Evolutionary conservation across 2,329 filamentous ascomycete species (phyloP), one percentile per base, ranked within the genome.

Genomic region (Blastomyces silverae): DNA sequence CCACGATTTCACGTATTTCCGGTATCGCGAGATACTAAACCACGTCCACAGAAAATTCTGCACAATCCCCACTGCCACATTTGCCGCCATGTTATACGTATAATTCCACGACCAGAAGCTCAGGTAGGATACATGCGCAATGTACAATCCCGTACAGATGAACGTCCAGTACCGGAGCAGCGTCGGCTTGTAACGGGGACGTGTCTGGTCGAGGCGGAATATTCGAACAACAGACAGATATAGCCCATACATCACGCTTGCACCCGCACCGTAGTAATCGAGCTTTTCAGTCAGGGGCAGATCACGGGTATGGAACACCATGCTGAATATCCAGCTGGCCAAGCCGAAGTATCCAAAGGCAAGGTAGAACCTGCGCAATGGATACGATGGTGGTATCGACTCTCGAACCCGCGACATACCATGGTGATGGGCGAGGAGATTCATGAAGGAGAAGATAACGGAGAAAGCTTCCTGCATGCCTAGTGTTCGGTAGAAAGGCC

Each of bases 51-150:
- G 79, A 3, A 87, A 62, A 72, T 97, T 96, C 73, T 92, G 88
- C 4, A 92, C 76, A 52, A 92, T 81, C 3, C 94, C 94, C 13
- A 89, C 85, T 2, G 84, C 86, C 25, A 99, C 90, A 72, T 97
- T 99, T 62, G 92, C 94, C 1, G 89, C 87, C 92, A 99, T 97
- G 75, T 99, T 99, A 79, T 99, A 99, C 5, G 89, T 89, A 76
- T 99, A 99, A 77, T 97, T 90, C 90, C 94, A 99, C 22, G 83
- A 81, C 81, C 92, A 90, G 70, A 91, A 85, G 73, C 89, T 91
- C 64, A 99, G 82, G 76, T 96, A 99, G 57, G 81, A 84, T 59
- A 97, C 86, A 74, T 99, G 94, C 64, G 84, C 80, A 34, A 82
- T 73, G 76, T 96, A 99, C 62, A 96, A 78, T 17, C 78, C 68